Evolutionary conservation across 805 yeast genomes (phyloP).

Genomic region (Wickerhamiella azymoides): DNA sequence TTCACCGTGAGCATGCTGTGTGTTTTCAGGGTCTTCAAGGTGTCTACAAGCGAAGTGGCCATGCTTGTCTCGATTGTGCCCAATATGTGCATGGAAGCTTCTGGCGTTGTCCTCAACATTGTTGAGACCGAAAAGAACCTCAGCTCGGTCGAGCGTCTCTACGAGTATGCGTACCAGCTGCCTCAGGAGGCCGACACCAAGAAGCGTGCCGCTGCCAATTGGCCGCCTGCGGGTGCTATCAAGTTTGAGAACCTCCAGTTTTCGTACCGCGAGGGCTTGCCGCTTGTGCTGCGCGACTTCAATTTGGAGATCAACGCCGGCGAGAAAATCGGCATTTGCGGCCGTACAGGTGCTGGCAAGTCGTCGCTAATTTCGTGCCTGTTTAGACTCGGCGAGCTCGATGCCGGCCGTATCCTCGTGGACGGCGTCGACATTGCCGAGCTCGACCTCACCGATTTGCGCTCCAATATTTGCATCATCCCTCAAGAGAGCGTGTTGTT

Average conservation of each 20-base stretch:
- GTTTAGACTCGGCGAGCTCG: constrained; percentile 50
- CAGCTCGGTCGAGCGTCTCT: constrained; percentile 62
- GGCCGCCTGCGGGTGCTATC: constrained; percentile 59
- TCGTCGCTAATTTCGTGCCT: constrained; percentile 56
- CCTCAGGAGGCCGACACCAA: constrained; percentile 49
- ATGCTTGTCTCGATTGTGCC: constrained; percentile 49
- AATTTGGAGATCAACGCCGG: constrained; percentile 36
- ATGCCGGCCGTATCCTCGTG: constrained; percentile 39
- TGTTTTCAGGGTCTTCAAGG: constrained; percentile 43
- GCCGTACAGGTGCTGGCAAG: constrained; percentile 86
- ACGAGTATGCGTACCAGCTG: constrained; percentile 47
- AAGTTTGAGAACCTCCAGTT: constrained; percentile 42
- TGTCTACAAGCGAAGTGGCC: constrained; percentile 55
- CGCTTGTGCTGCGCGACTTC: constrained; percentile 48
- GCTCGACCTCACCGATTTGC: constrained; percentile 52
- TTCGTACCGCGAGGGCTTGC: constrained; percentile 50
- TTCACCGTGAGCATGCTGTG: constrained; percentile 44
- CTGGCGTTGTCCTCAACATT: constrained; percentile 45
- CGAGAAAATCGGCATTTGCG: constrained; percentile 76
- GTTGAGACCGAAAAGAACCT: constrained; percentile 65
- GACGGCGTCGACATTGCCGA: constrained; percentile 55
- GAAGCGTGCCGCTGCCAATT: constrained; percentile 32
- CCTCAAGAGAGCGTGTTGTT: constrained; percentile 85
- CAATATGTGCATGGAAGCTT: constrained; percentile 42
- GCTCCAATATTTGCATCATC: constrained; percentile 64